phyloP scores from a whole-genome alignment of 441 rosid genomes.

The Adansonia madagascariensis region DNA sequence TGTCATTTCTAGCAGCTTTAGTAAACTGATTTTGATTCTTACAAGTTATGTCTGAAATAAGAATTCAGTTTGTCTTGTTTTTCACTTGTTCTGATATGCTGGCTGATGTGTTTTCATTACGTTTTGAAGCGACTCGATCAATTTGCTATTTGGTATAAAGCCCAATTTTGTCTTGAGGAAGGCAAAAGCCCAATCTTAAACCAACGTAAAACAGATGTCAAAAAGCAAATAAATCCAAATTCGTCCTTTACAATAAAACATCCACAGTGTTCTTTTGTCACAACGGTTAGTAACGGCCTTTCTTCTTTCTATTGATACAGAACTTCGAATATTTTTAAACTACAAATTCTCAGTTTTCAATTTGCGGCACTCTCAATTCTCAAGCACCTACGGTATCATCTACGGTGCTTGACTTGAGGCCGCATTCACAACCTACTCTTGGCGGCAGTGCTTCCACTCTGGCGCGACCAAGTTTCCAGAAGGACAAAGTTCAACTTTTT shows the following conservation, averaged over 20 bases:
- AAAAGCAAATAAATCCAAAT: background rate
- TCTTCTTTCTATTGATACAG: background rate
- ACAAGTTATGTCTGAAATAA: constrained; percentile 23
- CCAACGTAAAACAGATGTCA: background rate
- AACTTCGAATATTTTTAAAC: background rate
- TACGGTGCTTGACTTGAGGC: constrained; percentile 19
- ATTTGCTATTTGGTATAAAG: background rate
- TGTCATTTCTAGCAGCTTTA: constrained; percentile 18
- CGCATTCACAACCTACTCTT: background rate
- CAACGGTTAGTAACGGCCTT: constrained; percentile 9
- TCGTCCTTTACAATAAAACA: background rate
- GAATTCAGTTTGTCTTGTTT: background rate
- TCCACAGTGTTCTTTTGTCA: background rate
- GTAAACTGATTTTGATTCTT: constrained; percentile 24
- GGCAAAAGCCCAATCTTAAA: background rate
- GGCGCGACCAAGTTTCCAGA: background rate
- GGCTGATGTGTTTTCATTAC: background rate
- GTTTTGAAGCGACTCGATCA: background rate
- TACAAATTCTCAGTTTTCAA: background rate
- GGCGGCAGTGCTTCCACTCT: background rate
- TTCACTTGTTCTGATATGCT: constrained; percentile 6
- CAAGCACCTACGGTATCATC: constrained; percentile 2
- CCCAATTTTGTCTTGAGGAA: background rate
- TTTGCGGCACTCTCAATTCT: constrained; percentile 1
- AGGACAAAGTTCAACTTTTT: background rate